Evolutionary conservation across 352 stramenopile genomes (phyloP), one percentile per base, ranked within the genome.

Genomic region (Blastocystis sp.): DNA sequence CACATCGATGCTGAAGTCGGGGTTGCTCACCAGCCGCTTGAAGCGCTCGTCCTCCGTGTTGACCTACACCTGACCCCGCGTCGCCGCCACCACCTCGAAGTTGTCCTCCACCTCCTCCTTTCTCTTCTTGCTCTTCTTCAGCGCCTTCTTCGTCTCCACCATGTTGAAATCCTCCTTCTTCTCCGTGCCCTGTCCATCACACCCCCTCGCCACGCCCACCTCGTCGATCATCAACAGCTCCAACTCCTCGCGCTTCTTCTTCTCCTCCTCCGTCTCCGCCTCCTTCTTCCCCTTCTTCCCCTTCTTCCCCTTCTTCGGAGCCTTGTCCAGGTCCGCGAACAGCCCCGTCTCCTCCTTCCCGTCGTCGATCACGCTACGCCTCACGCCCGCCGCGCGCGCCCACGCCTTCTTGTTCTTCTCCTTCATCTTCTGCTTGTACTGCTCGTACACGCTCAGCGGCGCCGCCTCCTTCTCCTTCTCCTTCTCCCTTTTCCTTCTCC

Each of bases 1-100:
- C 62, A 77, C 62, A 87, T 87, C 77, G 45, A 87, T 87, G 19
- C 65, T 52, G 41, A 62, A 87, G 45, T 87, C 65, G 9, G 59
- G 34, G 52, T 87, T 77, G n/a, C 23, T 87, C 21, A 77, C 62
- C 41, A 87, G 59, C 21, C 28, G 19, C 14, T n/a, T 3, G 59
- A 87, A 87, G 28, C 77, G 77, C 19, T 41, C 17, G 45, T 87
- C 77, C 17, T 74, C n/a, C 21, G 48, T 59, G 38, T 87, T 56
- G 40, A 87, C 71, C 77, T 87, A 77, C 45, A 0, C 11, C 28
- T 76, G 9, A 87, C n/a, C 11, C 0, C 21, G 43, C 41, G 48
- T 34, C 77, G 48, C 28, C 5, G 10, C 41, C 10, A 14, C 11
- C n/a, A 87, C 65, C 59, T 87, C 45, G 23, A 87, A 87, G 45